A percentile compares a stretch with the other conserved stretches of the same genome.
phyloP scores from a whole-genome alignment of 73 alveolate genomes.

The Blepharisma stoltei region DNA sequence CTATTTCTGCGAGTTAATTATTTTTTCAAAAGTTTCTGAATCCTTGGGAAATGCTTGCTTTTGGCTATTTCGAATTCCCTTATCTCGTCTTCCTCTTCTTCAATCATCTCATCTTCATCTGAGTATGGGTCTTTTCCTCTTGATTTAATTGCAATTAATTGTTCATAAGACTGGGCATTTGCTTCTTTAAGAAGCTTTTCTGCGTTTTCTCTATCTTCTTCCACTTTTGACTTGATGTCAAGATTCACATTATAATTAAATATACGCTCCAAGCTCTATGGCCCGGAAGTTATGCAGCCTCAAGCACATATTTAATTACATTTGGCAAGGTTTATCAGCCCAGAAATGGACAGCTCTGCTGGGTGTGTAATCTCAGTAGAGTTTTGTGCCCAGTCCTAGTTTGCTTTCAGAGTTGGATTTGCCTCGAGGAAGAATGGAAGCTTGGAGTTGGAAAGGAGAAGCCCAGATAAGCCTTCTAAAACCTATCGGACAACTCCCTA shows the following conservation, averaged over 20 bases:
- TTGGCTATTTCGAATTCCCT: constrained; percentile 8
- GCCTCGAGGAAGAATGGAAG: too few relatives aligned
- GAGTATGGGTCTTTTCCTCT: constrained; percentile 31
- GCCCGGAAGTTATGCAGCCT: too few relatives aligned
- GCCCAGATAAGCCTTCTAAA: too few relatives aligned
- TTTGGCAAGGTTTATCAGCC: too few relatives aligned
- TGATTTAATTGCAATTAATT: constrained; percentile 38
- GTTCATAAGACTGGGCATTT: constrained; percentile 64
- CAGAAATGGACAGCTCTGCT: too few relatives aligned
- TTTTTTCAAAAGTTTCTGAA: background rate
- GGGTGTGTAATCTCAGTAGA: too few relatives aligned
- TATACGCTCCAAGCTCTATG: too few relatives aligned
- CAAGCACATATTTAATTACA: too few relatives aligned
- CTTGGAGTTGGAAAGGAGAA: too few relatives aligned
- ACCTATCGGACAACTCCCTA: too few relatives aligned
- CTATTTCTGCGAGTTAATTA: background rate
- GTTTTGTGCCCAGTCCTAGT: too few relatives aligned
- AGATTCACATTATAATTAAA: constrained; percentile 51
- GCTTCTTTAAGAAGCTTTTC: constrained; percentile 63
- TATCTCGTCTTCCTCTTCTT: constrained; percentile 37
- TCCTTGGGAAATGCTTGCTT: background rate
- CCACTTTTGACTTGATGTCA: constrained; percentile 27
- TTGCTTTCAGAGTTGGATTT: too few relatives aligned
- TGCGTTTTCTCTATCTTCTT: constrained; percentile 76
- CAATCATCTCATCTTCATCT: constrained; percentile 37